Evolutionary conservation across 2,329 filamentous ascomycete species (phyloP).

Genomic region (Alternaria ventricosa): DNA sequence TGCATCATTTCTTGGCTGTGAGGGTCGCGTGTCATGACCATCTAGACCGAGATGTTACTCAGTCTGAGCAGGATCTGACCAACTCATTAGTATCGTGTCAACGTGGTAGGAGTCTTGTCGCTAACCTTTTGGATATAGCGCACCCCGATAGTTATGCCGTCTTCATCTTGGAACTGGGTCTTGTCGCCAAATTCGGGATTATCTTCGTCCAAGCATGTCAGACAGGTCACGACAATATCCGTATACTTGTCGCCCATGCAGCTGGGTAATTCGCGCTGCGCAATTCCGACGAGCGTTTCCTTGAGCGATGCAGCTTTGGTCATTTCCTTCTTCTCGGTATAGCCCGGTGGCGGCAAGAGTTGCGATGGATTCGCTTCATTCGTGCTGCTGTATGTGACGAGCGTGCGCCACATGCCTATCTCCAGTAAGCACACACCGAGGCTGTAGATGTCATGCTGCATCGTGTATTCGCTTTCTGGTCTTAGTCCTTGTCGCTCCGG

Average conservation of each 20-base stretch:
- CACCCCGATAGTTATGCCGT: fast-evolving
- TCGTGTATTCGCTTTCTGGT: not conserved
- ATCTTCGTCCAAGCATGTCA: not conserved
- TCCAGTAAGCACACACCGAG: not conserved
- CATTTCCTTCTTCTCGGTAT: not conserved
- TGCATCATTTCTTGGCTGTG: too few species aligned
- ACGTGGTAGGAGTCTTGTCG: fast-evolving
- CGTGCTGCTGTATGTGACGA: not conserved
- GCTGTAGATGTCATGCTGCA: not conserved
- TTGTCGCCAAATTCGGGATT: not conserved
- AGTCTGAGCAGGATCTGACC: not conserved
- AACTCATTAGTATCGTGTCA: fast-evolving
- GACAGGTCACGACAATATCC: fast-evolving
- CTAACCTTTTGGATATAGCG: not conserved
- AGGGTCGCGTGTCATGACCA: too few species aligned
- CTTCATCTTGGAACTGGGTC: fast-evolving
- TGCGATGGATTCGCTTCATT: fast-evolving
- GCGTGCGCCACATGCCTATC: not conserved
- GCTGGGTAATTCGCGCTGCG: not conserved
- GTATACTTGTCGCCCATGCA: not conserved
- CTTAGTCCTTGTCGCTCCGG: not conserved
- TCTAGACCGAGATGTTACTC: not conserved
- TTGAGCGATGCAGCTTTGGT: not conserved
- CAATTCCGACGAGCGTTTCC: not conserved
- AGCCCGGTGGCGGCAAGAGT: not conserved